Conservation (phyloP, 2,329 filamentous ascomycete genomes). For the Trichoderma semiorbis region DNA sequence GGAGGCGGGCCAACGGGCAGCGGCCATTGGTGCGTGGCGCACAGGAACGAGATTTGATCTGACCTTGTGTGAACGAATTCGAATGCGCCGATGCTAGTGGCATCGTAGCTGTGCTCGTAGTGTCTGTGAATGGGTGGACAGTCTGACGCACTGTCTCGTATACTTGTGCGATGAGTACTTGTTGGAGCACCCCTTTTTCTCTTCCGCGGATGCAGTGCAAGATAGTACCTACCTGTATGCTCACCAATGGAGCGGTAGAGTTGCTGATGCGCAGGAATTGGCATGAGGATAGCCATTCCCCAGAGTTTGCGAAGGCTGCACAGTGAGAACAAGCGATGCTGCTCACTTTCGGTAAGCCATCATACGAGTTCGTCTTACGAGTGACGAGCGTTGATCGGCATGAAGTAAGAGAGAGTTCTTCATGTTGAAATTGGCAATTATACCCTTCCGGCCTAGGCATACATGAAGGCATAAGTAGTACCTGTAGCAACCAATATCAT, state of each 20-base stretch:
- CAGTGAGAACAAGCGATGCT: not conserved
- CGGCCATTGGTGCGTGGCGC: not conserved
- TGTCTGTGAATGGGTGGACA: not conserved
- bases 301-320: not conserved
- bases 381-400: not conserved
- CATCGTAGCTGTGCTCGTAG: not conserved
- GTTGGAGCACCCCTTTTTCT: not conserved
- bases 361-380: not conserved
- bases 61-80: not conserved
- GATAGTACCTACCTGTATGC: not conserved
- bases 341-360: not conserved
- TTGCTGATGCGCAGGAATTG: not conserved
- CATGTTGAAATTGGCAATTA: not conserved
- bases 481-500: not conserved
- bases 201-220: not conserved
- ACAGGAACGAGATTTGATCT: conserved; percentile 15
- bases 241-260: not conserved
- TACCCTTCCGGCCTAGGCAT: not conserved
- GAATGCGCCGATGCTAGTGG: conserved; percentile 11
- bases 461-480: not conserved
- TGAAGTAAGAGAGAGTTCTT: not conserved
- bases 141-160: conserved; percentile 5
- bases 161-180: not conserved
- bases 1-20: not conserved
- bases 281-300: not conserved